Base-by-base conservation (phyloP, 2,329 filamentous ascomycete genomes). In the Atkinsonella texensis region DNA sequence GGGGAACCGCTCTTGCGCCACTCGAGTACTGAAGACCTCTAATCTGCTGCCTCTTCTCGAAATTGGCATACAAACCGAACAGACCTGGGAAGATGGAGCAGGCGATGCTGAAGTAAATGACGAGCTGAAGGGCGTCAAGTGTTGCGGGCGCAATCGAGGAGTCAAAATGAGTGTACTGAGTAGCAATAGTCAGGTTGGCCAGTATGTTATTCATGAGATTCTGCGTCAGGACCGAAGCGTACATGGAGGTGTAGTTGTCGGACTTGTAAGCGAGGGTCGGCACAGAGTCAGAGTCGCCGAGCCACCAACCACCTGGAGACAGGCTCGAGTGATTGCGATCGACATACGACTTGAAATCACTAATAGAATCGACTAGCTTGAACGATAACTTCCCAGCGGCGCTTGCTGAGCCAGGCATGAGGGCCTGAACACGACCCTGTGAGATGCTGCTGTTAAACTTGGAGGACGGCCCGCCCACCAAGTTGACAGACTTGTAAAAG, bases 1-100 rank as follows among this genome's bases (percentile, higher is more conserved):
- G 1, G 89, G 89, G 88, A 9, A 87, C 72, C 0, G 87, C 83
- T 13, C 87, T 77, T 28, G 95, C 89, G 46, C 90, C 90, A 62
- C 95, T 96, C 50, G 87, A 94, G 68, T 95, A 96, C 65, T 96
- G 85, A 31, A 96, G 72, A 15, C 86, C 85, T 48, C 90, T 80
- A 23, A 96, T 87, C 56, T 89, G 85, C 48, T 82, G 74, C 11
- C 89, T 72, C 28, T 89, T 78, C 66, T 96, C 90, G 31, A 85
- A 73, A n/a, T 88, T 95, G 0, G 89, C 87, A 62, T 96, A 96
- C 4, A 96, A 72, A 0, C 86, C 80, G 60, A 95, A 94, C 72
- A 96, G 90, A 13, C 84, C 88, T 1, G 90, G 89, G 59, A 85
- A 93, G 1, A 83, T 82, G 7, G 80, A 76, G 67, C 94, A 81